Percentiles rank a stretch among this genome's conserved stretches.
Evolutionary conservation across 306 rosid genomes (phyloP).

Genomic region (Chamaecrista fasciculata): DNA sequence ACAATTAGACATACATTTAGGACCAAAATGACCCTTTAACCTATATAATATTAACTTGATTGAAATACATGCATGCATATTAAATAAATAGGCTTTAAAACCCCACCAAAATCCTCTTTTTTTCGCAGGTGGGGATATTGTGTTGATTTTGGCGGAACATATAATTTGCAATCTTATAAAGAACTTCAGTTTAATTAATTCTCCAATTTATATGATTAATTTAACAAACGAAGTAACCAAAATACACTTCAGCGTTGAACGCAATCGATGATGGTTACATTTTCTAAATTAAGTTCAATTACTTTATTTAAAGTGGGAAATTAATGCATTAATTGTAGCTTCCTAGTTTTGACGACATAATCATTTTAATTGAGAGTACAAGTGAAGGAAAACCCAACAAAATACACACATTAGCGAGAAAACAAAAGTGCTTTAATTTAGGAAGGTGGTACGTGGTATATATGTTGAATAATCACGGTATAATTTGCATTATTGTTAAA

Average conservation of each 20-base stretch:
- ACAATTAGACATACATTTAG: too few species aligned
- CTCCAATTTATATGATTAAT: not conserved
- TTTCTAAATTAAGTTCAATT: not conserved
- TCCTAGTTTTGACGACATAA: conserved; percentile 3
- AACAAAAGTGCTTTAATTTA: not conserved
- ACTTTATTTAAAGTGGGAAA: not conserved
- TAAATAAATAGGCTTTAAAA: not conserved
- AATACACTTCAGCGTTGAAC: not conserved
- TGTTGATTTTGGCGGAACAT: not conserved
- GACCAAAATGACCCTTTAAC: too few species aligned
- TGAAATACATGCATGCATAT: not conserved
- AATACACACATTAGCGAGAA: not conserved
- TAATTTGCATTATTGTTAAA: too few species aligned
- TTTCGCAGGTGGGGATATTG: not conserved
- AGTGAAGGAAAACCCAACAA: conserved; percentile 2
- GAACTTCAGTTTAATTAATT: not conserved
- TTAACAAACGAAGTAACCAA: too few species aligned
- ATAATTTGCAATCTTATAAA: not conserved
- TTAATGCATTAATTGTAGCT: not conserved
- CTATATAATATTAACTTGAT: too few species aligned
- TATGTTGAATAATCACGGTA: too few species aligned
- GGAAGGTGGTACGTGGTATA: too few species aligned
- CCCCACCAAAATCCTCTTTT: not conserved
- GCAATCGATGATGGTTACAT: not conserved
- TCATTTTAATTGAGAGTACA: conserved; percentile 17